Conservation (phyloP, 176 grass and related monocot species). For the Zizania latifolia region DNA sequence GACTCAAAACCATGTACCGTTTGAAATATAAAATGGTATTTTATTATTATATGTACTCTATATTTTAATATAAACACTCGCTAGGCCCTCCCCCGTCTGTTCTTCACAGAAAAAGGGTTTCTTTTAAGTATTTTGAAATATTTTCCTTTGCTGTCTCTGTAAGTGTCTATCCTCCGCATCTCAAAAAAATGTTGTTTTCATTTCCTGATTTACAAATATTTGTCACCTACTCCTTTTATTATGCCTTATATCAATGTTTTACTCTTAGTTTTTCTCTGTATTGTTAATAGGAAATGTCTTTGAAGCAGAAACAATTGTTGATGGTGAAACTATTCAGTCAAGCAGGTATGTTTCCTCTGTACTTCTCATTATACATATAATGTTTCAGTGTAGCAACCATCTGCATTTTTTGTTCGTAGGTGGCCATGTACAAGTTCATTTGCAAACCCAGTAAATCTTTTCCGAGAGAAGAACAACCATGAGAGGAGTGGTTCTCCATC, state of each 20-base stretch:
- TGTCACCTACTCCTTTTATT: not conserved
- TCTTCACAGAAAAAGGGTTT: not conserved
- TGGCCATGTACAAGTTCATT: conserved; percentile 69
- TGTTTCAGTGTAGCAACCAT: conserved; percentile 17
- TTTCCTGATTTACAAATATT: not conserved
- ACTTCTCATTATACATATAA: not conserved
- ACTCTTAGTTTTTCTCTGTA: not conserved
- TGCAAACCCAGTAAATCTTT: conserved; percentile 33
- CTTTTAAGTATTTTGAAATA: not conserved
- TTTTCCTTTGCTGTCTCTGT: not conserved
- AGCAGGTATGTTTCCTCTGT: conserved; percentile 42
- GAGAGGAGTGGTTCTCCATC: conserved; percentile 42
- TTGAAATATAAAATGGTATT: not conserved
- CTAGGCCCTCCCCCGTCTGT: not conserved
- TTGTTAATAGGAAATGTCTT: conserved; percentile 49
- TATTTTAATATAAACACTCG: not conserved
- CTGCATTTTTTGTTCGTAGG: conserved; percentile 27
- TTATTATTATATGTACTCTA: not conserved
- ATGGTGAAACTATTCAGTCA: conserved; percentile 49
- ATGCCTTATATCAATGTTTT: not conserved
- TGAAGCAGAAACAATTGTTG: conserved; percentile 51
- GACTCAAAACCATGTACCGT: not conserved
- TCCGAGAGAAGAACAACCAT: conserved; percentile 30
- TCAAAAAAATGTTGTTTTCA: not conserved
- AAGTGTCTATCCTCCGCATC: not conserved